These are phyloP conservation scores for Xylogone sp. DNA, from an alignment of 2,329 filamentous ascomycete species.

Conservation along the genomic window DNA sequence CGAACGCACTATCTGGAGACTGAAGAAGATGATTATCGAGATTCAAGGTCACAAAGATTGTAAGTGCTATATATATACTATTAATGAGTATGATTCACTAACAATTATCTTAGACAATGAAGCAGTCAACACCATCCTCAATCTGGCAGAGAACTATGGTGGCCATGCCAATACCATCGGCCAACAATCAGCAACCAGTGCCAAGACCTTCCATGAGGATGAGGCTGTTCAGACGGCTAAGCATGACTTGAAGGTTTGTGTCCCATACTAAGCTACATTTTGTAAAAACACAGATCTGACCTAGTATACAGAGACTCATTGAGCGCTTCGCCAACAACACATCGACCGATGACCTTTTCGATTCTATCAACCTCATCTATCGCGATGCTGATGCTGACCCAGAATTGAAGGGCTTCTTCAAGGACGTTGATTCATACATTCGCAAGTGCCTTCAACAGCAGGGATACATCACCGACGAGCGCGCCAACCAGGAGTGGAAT, in stretches of 20 bases:
- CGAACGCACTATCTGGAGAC: constrained; percentile 83
- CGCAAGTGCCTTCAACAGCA: constrained; percentile 82
- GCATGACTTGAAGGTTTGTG: constrained; percentile 60
- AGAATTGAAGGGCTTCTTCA: constrained; percentile 89
- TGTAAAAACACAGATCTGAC: constrained; percentile 7
- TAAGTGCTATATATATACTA: constrained; percentile 32
- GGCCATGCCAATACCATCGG: constrained; percentile 66
- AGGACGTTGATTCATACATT: constrained; percentile 69
- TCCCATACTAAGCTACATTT: neutral
- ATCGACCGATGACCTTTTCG: constrained; percentile 80
- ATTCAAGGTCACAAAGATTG: constrained; percentile 93
- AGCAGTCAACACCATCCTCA: constrained; percentile 84
- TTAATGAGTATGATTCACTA: constrained; percentile 16
- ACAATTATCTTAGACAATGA: constrained; percentile 58
- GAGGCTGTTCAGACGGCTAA: constrained; percentile 68
- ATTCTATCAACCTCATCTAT: constrained; percentile 82
- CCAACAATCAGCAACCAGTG: constrained; percentile 60
- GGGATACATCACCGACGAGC: constrained; percentile 84
- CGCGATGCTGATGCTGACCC: constrained; percentile 79
- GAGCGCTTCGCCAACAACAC: constrained; percentile 96
- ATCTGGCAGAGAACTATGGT: constrained; percentile 80
- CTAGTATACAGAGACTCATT: constrained; percentile 65
- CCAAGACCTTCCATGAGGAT: constrained; percentile 67
- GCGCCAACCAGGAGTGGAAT: constrained; percentile 78
- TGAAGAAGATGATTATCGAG: constrained; percentile 98